Base-by-base conservation (phyloP, 805 yeast genomes). In the Yarrowia phangngaensis region DNA sequence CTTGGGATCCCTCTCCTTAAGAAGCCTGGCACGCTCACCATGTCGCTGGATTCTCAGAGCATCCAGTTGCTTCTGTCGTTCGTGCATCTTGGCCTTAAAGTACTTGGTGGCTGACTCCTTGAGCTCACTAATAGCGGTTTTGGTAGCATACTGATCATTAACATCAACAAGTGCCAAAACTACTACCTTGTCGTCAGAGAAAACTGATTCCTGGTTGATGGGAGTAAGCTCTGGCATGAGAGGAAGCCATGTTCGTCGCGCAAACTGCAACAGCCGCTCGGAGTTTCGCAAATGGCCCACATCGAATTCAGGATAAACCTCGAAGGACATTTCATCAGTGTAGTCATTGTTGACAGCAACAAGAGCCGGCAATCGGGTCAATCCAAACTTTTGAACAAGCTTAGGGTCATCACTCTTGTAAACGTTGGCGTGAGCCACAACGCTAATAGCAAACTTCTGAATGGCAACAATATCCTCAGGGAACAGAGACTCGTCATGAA, bases 381-480 rank as follows among this genome's bases (percentile, higher is more conserved):
- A 64, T 2, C 56, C 51, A 51, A 62, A 55, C 20, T 57, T 52
- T 20, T 59, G 52, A 9, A 59, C 60, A 27, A 65, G 57, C 26
- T 55, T 55, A 11, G 54, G 22, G 14, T 63, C 56, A 8, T 55
- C 54, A 8, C 66, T 54, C 53, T 61, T 63, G 53, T 52, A 58
- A 33, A 64, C 52, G 6, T 56, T 57, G 7, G 61, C 66, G 20
- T 61, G 59, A n/a, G 63, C 66, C n/a, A 64, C 52, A 1, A 61
- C 54, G 15, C 57, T 55, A 16, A 64, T 50, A 5, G 69, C 59
- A 19, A 68, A 55, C 20, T 60, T 58, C 46, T 57, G 57, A 34
- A 69, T 57, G 1, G 69, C 67, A 24, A 59, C 61, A 57, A 69
- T 67, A 48, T 69, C 72, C 51, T 69, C 73, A 15, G 59, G 51